A percentile compares a stretch with the other conserved stretches of the same genome.
phyloP scores from a whole-genome alignment of 2,329 filamentous ascomycete genomes.

The Colletotrichum horii region DNA sequence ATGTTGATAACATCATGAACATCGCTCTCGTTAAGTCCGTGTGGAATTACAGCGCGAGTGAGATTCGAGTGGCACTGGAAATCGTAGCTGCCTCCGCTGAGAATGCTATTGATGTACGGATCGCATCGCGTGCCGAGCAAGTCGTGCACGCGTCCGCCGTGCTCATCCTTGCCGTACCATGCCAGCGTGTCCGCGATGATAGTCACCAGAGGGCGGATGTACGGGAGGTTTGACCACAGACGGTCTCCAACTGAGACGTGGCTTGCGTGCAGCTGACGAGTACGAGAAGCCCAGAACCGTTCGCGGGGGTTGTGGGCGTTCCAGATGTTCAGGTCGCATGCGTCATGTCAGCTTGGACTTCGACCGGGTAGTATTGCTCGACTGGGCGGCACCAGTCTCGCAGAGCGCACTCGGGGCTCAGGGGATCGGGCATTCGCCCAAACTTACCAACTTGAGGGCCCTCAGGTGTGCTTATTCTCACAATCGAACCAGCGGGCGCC shows the following conservation, averaged over 20 bases:
- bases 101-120: conserved; percentile 79
- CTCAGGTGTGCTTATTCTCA: conserved; percentile 75
- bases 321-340: conserved; percentile 83
- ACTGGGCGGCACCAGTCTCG: not conserved
- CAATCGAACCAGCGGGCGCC: conserved; percentile 70
- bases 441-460: conserved; percentile 74
- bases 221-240: conserved; percentile 80
- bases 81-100: conserved; percentile 72
- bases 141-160: conserved; percentile 76
- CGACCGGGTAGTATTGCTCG: not conserved
- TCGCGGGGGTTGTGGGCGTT: conserved; percentile 78
- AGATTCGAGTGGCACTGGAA: conserved; percentile 88
- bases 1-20: conserved; percentile 87
- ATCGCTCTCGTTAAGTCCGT: conserved; percentile 73
- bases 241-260: conserved; percentile 76
- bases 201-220: conserved; percentile 75
- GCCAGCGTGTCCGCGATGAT: conserved; percentile 72
- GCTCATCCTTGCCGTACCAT: conserved; percentile 64
- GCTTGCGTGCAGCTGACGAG: conserved; percentile 77
- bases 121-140: conserved; percentile 84
- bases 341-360: not conserved
- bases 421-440: not conserved
- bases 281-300: conserved; percentile 81
- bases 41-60: conserved; percentile 71
- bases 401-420: not conserved